Evolutionary conservation across 2,329 filamentous ascomycete genomes (phyloP).

Genomic region (Triangularia verruculosa): DNA sequence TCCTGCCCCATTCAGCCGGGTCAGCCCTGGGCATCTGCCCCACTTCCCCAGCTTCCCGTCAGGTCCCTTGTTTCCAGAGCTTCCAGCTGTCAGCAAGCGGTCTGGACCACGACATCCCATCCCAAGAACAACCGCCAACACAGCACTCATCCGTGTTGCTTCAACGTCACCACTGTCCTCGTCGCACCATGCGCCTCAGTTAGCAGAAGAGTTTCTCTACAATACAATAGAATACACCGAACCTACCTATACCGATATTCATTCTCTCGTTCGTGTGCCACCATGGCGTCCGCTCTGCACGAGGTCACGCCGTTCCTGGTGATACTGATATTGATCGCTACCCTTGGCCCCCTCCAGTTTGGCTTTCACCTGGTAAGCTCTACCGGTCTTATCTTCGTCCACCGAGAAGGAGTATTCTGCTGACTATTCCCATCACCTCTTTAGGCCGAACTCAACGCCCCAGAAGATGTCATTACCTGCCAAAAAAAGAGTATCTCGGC

Average conservation of each 20-base stretch:
- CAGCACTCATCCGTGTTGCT: not conserved
- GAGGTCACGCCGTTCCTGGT: slow-evolving; percentile 73
- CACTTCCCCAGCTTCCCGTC: not conserved
- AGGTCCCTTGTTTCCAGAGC: not conserved
- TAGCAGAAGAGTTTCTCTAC: not conserved
- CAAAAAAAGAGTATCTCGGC: slow-evolving; percentile 50
- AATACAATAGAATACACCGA: not conserved
- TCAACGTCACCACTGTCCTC: slow-evolving; percentile 6
- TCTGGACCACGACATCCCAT: not conserved
- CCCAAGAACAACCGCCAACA: not conserved
- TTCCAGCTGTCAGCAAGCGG: not conserved
- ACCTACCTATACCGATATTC: not conserved
- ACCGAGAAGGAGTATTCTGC: slow-evolving; percentile 15
- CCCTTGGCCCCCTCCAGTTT: slow-evolving; percentile 87
- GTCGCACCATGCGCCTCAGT: not conserved
- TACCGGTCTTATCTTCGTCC: not conserved
- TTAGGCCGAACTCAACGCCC: slow-evolving; percentile 91
- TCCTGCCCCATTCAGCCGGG: not conserved
- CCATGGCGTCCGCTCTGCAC: slow-evolving; percentile 24
- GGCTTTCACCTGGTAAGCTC: slow-evolving; percentile 79
- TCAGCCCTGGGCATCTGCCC: not conserved
- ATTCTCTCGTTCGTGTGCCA: not conserved
- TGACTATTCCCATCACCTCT: slow-evolving; percentile 3
- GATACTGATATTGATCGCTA: slow-evolving; percentile 71
- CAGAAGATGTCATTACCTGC: slow-evolving; percentile 90